Evolutionary conservation across 1,139 yeast species (phyloP), one percentile per base, ranked within the genome.

Genomic region (Casaregolazyma suthepensis): DNA sequence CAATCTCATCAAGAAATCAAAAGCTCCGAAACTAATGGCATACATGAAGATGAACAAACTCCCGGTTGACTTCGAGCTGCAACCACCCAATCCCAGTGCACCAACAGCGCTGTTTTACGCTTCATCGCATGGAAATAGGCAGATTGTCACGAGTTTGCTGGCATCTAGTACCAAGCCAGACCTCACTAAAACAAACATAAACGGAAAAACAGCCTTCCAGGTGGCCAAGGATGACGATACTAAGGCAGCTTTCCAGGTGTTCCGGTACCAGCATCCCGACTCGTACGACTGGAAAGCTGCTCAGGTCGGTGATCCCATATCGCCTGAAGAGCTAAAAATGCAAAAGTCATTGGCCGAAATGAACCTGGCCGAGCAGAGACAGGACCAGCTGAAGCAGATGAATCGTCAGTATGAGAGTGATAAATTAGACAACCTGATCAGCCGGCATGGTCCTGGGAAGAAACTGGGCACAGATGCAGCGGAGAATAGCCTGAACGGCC

Each of bases 31-130:
- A 49, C 66, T 93, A 48, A 70, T 85, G 0, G 73, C 81, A 3
- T 87, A 82, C 61, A 58, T 91, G 53, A 78, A 77, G 59, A 81
- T 82, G 59, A 75, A 88, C 62, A 74, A 76, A 3, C 64, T 89
- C 0, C 48, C 72, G 47, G 72, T 77, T 1, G 75, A 82, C 50
- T 81, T 83, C 58, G 56, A 46, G 23, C 69, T 93, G 6, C 66
- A 75, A 22, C 96, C 97, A 0, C 66, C 65, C 13, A 60, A 71
- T 0, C 78, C 77, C 53, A 72, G 74, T 19, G 77, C 86, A 0
- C 96, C 98, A 1, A 87, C 95, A 0, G 69, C 87, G 54, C 74
- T 94, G 37, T 96, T 90, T 66, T 89, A 75, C 66, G 94, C 96
- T 0, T 73, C 97, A 0, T 75, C 83, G 4, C 75, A 82, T 52